Evolutionary conservation across 352 stramenopile species (phyloP).

Genomic region (Phytophthora ohioensis): DNA sequence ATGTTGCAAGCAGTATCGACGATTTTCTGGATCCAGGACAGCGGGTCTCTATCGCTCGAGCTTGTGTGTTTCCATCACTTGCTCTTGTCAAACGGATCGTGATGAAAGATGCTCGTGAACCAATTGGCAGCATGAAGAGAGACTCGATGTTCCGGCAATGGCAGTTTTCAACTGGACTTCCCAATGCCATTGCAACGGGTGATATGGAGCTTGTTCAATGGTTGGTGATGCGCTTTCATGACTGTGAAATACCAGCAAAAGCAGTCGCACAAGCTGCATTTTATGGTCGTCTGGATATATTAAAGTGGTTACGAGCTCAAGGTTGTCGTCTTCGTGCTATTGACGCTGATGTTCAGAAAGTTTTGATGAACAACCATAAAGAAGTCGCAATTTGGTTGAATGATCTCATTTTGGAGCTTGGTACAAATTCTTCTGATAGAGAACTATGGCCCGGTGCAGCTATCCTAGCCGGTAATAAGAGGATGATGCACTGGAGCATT

Average conservation of each 20-base stretch:
- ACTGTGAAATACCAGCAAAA: constrained; percentile 1
- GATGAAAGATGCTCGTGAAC: neutral
- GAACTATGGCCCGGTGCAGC: constrained; percentile 1
- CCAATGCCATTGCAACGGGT: neutral
- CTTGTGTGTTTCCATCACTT: constrained; percentile 1
- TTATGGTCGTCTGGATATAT: neutral
- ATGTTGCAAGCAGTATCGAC: constrained; percentile 1
- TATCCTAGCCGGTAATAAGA: neutral
- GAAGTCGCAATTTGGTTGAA: neutral
- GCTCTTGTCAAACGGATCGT: neutral
- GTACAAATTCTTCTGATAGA: neutral
- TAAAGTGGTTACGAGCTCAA: constrained; percentile 7
- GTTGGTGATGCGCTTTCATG: neutral
- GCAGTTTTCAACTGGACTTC: constrained; percentile 17
- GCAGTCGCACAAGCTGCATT: neutral
- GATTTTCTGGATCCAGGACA: neutral
- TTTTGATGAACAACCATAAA: neutral
- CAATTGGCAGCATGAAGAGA: neutral
- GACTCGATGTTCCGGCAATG: constrained; percentile 6
- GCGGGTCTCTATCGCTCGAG: neutral
- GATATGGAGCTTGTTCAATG: constrained; percentile 11
- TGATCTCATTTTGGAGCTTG: neutral
- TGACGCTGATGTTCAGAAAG: constrained; percentile 10
- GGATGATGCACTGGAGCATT: constrained; percentile 8
- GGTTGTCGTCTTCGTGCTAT: neutral